A percentile compares a stretch with the other conserved stretches of the same genome.
Conservation (phyloP, 1,139 yeast species). For the Yamadazyma triangularis region DNA sequence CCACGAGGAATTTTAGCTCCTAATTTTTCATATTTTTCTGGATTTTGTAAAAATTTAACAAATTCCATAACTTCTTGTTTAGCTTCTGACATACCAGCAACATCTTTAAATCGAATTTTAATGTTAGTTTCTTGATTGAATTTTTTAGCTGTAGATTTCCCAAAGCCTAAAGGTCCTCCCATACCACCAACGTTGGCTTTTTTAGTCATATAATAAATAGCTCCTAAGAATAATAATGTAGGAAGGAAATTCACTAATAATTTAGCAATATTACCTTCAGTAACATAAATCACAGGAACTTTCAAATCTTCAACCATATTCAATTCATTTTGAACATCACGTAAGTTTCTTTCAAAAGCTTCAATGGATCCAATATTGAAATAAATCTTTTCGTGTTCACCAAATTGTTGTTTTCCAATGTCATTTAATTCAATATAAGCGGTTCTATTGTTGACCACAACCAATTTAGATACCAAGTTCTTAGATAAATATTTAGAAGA, state of each 20-base stretch:
- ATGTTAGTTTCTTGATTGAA: constrained; percentile 91
- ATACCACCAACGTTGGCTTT: constrained; percentile 52
- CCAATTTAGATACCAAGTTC: constrained; percentile 31
- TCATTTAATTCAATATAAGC: constrained; percentile 39
- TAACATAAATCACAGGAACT: constrained; percentile 78
- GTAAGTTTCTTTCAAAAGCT: constrained; percentile 81
- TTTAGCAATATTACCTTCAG: constrained; percentile 61
- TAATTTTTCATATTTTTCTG: constrained; percentile 78
- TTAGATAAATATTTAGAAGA: constrained; percentile 36
- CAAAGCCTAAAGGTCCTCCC: constrained; percentile 68
- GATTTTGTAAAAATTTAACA: constrained; percentile 87
- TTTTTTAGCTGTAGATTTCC: constrained; percentile 84
- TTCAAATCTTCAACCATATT: constrained; percentile 60
- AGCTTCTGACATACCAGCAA: constrained; percentile 98
- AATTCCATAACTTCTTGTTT: constrained; percentile 97
- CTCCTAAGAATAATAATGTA: constrained; percentile 79
- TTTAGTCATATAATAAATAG: constrained; percentile 70
- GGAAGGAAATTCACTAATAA: constrained; percentile 72
- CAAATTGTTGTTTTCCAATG: constrained; percentile 27
- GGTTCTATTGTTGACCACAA: constrained; percentile 36
- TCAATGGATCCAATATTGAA: constrained; percentile 93
- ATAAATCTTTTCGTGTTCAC: constrained; percentile 13
- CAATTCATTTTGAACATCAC: constrained; percentile 66
- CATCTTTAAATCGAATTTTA: constrained; percentile 84
- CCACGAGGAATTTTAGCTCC: constrained; percentile 99